phyloP scores from a whole-genome alignment of 176 grass and related monocot species.

The Poa pratensis region DNA sequence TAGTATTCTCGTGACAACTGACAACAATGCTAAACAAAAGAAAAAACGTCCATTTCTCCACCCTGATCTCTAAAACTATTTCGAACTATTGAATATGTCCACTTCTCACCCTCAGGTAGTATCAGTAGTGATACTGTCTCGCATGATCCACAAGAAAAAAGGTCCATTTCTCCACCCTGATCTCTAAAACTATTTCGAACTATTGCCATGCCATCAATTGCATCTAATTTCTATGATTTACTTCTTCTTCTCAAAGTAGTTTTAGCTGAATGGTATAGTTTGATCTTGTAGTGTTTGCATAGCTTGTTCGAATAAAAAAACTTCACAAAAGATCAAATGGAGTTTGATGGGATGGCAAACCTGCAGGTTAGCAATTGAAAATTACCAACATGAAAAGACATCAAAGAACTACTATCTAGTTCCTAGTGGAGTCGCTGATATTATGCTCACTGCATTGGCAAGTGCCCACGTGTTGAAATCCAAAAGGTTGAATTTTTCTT shows the following conservation, averaged over 20 bases:
- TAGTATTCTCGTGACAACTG: slow-evolving; percentile 9
- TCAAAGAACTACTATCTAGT: slow-evolving; percentile 53
- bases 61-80: background rate
- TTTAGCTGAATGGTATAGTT: background rate
- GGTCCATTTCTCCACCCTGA: background rate
- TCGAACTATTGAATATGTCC: background rate
- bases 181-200: background rate
- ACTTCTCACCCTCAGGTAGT: background rate
- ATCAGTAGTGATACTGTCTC: too few relatives aligned
- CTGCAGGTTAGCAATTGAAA: background rate
- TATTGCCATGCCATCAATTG: background rate
- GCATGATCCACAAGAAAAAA: too few relatives aligned
- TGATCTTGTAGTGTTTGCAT: background rate
- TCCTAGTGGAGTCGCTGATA: slow-evolving; percentile 55
- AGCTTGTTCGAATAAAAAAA: background rate
- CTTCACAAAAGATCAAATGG: background rate
- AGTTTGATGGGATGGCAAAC: background rate
- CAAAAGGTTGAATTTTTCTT: background rate
- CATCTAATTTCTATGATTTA: background rate
- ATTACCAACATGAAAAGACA: slow-evolving; percentile 24
- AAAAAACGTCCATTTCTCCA: background rate
- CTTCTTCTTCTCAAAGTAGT: background rate
- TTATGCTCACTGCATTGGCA: slow-evolving; percentile 54
- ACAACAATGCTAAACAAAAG: background rate
- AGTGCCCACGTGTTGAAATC: slow-evolving; percentile 79